Evolutionary conservation across 306 rosid species (phyloP).

Genomic region (Sesbania bispinosa): DNA sequence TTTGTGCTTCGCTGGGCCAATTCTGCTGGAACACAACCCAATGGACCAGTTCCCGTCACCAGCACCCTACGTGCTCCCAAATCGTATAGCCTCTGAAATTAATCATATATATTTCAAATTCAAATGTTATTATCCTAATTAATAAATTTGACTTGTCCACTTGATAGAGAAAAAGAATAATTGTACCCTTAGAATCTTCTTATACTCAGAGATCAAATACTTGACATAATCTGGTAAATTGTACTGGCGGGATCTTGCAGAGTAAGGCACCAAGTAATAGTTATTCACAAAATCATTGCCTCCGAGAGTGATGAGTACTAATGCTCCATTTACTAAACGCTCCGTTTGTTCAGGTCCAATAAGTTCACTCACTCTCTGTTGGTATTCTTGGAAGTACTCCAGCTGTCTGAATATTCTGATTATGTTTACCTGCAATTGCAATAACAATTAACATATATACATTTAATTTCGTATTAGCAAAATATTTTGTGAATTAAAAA

Average conservation of each 20-base stretch:
- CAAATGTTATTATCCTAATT: no score
- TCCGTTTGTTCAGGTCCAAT: constrained; percentile 41
- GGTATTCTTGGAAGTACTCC: constrained; percentile 55
- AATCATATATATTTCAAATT: neutral
- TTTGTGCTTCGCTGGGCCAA: constrained; percentile 49
- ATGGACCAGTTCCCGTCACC: constrained; percentile 87
- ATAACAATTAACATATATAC: neutral
- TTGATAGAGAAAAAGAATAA: no score
- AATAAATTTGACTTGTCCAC: no score
- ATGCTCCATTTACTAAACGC: constrained; percentile 44
- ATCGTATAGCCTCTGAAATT: constrained; percentile 46
- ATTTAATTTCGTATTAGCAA: no score
- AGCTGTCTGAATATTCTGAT: constrained; percentile 62
- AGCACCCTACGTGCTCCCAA: constrained; percentile 67
- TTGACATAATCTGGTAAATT: constrained; percentile 55
- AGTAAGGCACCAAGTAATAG: constrained; percentile 69
- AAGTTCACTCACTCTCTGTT: constrained; percentile 43
- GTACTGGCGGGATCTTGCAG: constrained; percentile 76
- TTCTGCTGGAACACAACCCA: constrained; percentile 91
- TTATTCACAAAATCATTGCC: constrained; percentile 92
- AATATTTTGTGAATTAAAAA: no score
- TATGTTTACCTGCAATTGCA: constrained; percentile 53
- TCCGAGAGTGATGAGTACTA: constrained; percentile 65
- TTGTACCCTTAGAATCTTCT: constrained; percentile 56
- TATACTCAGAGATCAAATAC: constrained; percentile 54